Evolutionary conservation across 2,329 filamentous ascomycete species (phyloP), one percentile per base, ranked within the genome.

Genomic region (Fusarium sp.): DNA sequence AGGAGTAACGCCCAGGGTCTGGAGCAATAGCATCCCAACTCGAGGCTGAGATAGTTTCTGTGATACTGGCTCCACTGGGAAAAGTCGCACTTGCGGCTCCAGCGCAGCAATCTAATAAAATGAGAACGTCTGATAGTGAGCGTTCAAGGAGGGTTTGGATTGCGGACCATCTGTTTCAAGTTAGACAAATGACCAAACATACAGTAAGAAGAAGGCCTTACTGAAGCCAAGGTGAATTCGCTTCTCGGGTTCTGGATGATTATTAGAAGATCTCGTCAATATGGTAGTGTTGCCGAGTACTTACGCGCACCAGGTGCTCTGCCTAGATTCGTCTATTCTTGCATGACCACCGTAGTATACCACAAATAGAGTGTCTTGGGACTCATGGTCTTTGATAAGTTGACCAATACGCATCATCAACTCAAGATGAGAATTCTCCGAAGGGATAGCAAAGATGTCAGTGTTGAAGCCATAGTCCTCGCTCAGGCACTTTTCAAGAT

Each of bases 11-110:
- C 9, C 87, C 87, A 14, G 87, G 87, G 59, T 88, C 84, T 0
- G 87, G 87, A 13, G 87, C 87, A 52, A 88, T 88, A 43, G 87
- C 86, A 61, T 89, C 87, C 86, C 86, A 89, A 53, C 86, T 88
- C 3, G 86, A 89, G 6, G 87, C 87, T 7, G 87, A 89, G 67
- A 89, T 89, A 10, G 86, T 88, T 76, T 89, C 87, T 5, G 87
- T 89, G 69, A 88, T 87, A 73, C 86, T 88, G 66, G 83, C 83
- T 19, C 87, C 86, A 19, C 82, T 87, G 7, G 86, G 84, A 52
- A 88, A 88, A 1, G 87, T 88, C 15, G 87, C 86, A 63, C 86
- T 88, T 44, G 87, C 87, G 40, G 87, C 87, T 14, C 86, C 86
- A 8, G 87, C 86, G 70, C 87, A 89, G 69, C 87, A 89, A 72